Evolutionary conservation across 108 stramenopile genomes (phyloP), one percentile per base, ranked within the genome.

Genomic region (Cyclostephanos tholiformis): DNA sequence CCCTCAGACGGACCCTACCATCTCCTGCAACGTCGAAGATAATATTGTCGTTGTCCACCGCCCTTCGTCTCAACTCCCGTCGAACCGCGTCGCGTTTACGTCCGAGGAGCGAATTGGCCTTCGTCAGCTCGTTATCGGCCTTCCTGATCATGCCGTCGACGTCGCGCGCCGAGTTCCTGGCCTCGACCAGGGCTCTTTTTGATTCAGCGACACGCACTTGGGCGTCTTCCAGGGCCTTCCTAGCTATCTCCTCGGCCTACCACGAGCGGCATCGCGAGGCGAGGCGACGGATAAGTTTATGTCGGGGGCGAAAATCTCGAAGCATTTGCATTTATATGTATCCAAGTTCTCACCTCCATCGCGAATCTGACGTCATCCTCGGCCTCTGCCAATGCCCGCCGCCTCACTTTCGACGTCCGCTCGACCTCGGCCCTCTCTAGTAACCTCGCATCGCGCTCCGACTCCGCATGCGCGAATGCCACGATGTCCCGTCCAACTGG

Each of bases 401-500:
- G 27, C 56, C 30, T 67, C 50, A 17, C 27, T 16, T 35, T 16
- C 11, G 49, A 51, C 25, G 66, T 41, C 27, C 10, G 12, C 32
- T 78, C 71, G 29, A 74, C 10, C 49, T 68, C 72, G 6, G 14
- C 48, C 43, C 73, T 74, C 49, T 73, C 71, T 17, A 56, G 58
- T 19, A 48, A 30, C 50, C 23, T 82, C 25, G 26, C 30, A 13
- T 67, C 58, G 35, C 46, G 62, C 2, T 82, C 76, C 16, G 12
- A 23, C 58, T 82, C 81, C 13, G 77, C 77, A 13, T 23, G 26
- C 26, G 64, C 25, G 43, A 77, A 74, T 17, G 72, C 70, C 30
- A 77, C 76, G 53, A 82, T 78, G 64, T 82, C 77, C 48, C 74
- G 61, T 48, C 39, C 17, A 16, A 82, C 56, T 13, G 81, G 58